Evolutionary conservation across 169 alveolate species (phyloP).

Genomic region (Plasmodium sp.): DNA sequence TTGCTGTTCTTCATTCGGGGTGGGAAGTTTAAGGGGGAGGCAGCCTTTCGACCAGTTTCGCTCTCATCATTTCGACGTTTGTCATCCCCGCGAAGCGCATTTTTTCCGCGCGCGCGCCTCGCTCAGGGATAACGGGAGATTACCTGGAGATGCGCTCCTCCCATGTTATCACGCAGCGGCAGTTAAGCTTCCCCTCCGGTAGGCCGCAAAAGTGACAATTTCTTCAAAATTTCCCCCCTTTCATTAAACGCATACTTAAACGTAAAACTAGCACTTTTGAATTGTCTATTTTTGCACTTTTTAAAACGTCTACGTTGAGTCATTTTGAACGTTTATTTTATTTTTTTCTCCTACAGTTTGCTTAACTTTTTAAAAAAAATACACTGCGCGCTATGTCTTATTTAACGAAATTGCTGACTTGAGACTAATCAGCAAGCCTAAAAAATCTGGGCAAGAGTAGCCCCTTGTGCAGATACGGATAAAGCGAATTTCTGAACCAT

Average conservation of each 20-base stretch:
- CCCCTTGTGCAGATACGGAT: neutral
- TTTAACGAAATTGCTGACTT: neutral
- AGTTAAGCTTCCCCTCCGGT: neutral
- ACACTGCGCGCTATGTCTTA: neutral
- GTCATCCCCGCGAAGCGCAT: neutral
- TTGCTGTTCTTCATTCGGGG: neutral
- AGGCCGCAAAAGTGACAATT: neutral
- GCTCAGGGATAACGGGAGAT: neutral
- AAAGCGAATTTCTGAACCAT: neutral
- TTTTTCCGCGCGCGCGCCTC: neutral
- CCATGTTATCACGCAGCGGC: neutral
- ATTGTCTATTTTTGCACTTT: neutral
- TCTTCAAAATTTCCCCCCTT: neutral
- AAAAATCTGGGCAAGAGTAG: neutral
- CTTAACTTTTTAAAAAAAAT: neutral
- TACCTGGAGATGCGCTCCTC: neutral
- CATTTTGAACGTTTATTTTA: neutral
- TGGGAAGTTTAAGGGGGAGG: neutral
- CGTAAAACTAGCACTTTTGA: neutral
- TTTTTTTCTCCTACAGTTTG: neutral
- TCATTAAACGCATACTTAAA: neutral
- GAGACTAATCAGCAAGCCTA: neutral
- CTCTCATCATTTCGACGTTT: neutral
- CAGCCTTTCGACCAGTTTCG: neutral
- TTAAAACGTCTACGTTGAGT: neutral